Evolutionary conservation across 2,329 filamentous ascomycete species (phyloP).

Genomic region (Exophiala phaeomuriformis): DNA sequence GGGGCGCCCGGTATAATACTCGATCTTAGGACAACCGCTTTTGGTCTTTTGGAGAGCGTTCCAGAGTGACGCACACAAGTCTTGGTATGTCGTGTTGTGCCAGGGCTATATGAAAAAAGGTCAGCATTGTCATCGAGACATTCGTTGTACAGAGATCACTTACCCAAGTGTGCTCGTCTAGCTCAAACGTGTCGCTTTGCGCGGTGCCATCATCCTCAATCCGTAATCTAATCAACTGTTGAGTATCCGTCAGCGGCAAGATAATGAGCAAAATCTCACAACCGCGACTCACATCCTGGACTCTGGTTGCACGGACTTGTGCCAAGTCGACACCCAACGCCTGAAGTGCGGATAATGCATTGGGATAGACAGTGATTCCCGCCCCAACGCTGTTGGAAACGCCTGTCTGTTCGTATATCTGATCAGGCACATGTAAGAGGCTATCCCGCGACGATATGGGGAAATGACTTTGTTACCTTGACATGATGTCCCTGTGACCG

Average conservation of each 20-base stretch:
- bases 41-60: slow-evolving; percentile 1
- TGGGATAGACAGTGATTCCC: slow-evolving; percentile 47
- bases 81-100: slow-evolving; percentile 14
- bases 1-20: not conserved
- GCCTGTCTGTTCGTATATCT: slow-evolving; percentile 44
- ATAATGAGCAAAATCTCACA: not conserved
- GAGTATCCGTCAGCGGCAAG: not conserved
- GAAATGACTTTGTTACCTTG: not conserved
- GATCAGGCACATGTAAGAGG: slow-evolving; percentile 36
- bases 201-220: not conserved
- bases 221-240: not conserved
- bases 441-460: not conserved
- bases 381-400: slow-evolving; percentile 44
- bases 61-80: slow-evolving; percentile 3
- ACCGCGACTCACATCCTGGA: not conserved
- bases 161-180: slow-evolving; percentile 8
- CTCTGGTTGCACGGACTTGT: slow-evolving; percentile 5
- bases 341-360: slow-evolving; percentile 26
- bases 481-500: slow-evolving; percentile 29
- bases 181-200: not conserved
- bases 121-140: not conserved
- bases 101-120: slow-evolving; percentile 2
- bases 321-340: slow-evolving; percentile 2
- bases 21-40: slow-evolving; percentile 1
- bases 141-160: not conserved